phyloP scores from a whole-genome alignment of 768 basidiomycete species.

The Scleroderma citrinum region DNA sequence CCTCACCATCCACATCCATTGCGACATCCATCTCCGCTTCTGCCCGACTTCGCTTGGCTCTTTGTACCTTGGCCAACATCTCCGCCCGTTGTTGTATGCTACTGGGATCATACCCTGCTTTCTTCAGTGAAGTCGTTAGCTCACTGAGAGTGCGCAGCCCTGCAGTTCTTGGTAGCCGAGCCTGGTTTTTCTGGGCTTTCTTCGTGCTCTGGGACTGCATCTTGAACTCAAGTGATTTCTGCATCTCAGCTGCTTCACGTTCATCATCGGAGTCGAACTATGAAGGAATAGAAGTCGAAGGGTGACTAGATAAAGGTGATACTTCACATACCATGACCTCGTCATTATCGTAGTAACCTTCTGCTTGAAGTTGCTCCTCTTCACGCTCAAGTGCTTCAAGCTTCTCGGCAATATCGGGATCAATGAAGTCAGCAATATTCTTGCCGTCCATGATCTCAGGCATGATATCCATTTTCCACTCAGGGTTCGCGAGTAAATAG shows the following conservation, averaged over 20 bases:
- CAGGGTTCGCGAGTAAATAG: conserved; percentile 81
- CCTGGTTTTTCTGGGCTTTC: conserved; percentile 81
- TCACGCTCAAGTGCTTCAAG: conserved; percentile 96
- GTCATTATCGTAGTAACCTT: conserved; percentile 92
- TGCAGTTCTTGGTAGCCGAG: conserved; percentile 71
- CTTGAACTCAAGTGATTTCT: conserved; percentile 56
- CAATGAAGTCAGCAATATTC: conserved; percentile 98
- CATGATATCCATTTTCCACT: conserved; percentile 95
- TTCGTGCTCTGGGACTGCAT: conserved; percentile 72
- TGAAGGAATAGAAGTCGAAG: not conserved
- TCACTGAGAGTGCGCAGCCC: conserved; percentile 63
- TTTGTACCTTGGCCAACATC: conserved; percentile 68
- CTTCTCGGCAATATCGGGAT: conserved; percentile 94
- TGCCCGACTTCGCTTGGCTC: conserved; percentile 56
- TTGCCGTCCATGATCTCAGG: conserved; percentile 99
- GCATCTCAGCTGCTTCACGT: conserved; percentile 62
- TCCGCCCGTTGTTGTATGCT: conserved; percentile 85
- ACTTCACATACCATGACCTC: conserved; percentile 65
- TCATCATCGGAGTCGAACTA: conserved; percentile 66
- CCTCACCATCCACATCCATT: conserved; percentile 65
- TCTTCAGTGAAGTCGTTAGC: conserved; percentile 75
- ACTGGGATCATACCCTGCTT: conserved; percentile 85
- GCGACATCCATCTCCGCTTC: conserved; percentile 53
- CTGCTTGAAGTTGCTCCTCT: conserved; percentile 88
- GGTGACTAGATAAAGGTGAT: not conserved